Conservation (phyloP, 2,329 filamentous ascomycete species). For the Ascocoryne sarcoides region DNA sequence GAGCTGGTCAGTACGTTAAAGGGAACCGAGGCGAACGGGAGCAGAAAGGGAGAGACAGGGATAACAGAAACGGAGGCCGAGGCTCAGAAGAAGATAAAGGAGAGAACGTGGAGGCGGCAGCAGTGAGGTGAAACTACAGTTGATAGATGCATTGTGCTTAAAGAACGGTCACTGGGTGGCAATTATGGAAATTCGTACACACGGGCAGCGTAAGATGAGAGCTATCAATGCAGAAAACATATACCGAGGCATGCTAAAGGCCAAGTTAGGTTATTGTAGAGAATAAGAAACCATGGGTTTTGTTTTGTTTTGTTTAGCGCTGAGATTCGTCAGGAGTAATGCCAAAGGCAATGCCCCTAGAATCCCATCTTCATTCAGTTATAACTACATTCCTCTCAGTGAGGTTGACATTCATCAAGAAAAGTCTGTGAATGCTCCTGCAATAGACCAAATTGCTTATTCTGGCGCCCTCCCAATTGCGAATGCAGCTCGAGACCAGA, state of each 20-base stretch:
- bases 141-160: too few relatives aligned
- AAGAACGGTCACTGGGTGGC: too few relatives aligned
- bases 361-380: background rate
- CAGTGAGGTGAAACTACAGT: too few relatives aligned
- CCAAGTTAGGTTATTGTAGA: too few relatives aligned
- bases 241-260: too few relatives aligned
- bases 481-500: constrained; percentile 5
- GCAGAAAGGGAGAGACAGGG: background rate
- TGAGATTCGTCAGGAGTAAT: background rate
- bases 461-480: background rate
- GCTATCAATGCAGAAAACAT: too few relatives aligned
- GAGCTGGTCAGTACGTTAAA: constrained; percentile 20
- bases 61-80: constrained; percentile 15
- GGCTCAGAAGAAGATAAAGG: constrained; percentile 18
- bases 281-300: background rate
- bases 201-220: too few relatives aligned
- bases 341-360: background rate
- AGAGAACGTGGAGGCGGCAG: constrained; percentile 10
- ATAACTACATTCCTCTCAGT: constrained; percentile 2
- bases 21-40: constrained; percentile 6
- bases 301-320: background rate
- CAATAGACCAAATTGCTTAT: background rate
- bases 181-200: too few relatives aligned
- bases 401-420: background rate
- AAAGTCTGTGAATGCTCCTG: too few relatives aligned